Conservation (phyloP, 1,139 yeast species). For the Kazachstania sp. region DNA sequence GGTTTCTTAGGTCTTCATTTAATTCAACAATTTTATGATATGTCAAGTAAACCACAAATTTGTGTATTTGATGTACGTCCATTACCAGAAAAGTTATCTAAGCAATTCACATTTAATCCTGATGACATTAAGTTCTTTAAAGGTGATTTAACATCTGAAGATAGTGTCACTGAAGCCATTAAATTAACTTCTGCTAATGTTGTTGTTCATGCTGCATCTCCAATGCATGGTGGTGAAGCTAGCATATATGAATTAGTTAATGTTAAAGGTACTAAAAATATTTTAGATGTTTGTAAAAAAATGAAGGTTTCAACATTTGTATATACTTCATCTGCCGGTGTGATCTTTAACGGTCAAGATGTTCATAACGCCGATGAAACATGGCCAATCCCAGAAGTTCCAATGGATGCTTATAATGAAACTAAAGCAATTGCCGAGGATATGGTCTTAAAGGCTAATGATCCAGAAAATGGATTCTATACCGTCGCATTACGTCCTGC, state of each 20-base stretch:
- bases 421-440: slow-evolving; percentile 91
- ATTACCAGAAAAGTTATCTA: slow-evolving; percentile 59
- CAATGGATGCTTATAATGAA: slow-evolving; percentile 95
- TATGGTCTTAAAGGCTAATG: slow-evolving; percentile 65
- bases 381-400: slow-evolving; percentile 84
- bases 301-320: slow-evolving; percentile 59
- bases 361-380: slow-evolving; percentile 85
- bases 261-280: slow-evolving; percentile 76
- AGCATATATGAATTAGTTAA: slow-evolving; percentile 82
- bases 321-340: slow-evolving; percentile 96
- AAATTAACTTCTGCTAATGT: slow-evolving; percentile 54
- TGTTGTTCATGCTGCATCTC: slow-evolving; percentile 93
- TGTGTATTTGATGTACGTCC: slow-evolving; percentile 90
- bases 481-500: slow-evolving; percentile 94
- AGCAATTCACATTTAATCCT: slow-evolving; percentile 66
- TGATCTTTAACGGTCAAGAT: slow-evolving; percentile 88
- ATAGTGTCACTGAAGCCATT: slow-evolving; percentile 62
- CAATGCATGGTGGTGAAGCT: slow-evolving; percentile 79
- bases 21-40: slow-evolving; percentile 69
- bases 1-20: slow-evolving; percentile 93
- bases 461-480: slow-evolving; percentile 42
- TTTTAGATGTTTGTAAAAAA: slow-evolving; percentile 56
- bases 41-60: slow-evolving; percentile 49
- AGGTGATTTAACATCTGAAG: slow-evolving; percentile 77
- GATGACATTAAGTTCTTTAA: slow-evolving; percentile 49